A percentile compares a stretch with the other conserved stretches of the same genome.
phyloP scores from a whole-genome alignment of 176 grass and related monocot genomes.

The Aegilops longissima region DNA sequence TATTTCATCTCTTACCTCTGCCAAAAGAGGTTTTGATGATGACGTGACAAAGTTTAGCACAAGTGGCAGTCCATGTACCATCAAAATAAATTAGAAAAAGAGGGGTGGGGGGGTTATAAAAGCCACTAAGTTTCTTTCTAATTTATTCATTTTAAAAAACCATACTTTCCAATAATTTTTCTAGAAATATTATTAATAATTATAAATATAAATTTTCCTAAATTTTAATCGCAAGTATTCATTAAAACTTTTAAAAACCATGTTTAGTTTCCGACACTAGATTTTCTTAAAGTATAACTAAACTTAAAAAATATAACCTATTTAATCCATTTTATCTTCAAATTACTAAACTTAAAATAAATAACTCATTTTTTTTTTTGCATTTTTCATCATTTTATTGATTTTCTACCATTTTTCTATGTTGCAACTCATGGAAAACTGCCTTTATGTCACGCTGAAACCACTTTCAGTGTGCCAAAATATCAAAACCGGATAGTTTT shows the following conservation, averaged over 20 bases:
- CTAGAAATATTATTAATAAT: too few relatives aligned
- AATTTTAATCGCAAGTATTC: too few relatives aligned
- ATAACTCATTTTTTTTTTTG: too few relatives aligned
- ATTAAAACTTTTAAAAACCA: too few relatives aligned
- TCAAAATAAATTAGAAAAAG: too few relatives aligned
- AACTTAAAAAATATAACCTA: not conserved
- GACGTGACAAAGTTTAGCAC: not conserved
- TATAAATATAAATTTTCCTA: too few relatives aligned
- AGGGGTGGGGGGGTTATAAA: too few relatives aligned
- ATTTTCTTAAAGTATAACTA: too few relatives aligned
- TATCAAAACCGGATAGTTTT: not conserved
- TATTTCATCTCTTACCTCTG: not conserved
- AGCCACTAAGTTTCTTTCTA: too few relatives aligned
- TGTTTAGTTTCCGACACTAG: too few relatives aligned
- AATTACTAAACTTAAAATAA: not conserved
- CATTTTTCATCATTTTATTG: not conserved
- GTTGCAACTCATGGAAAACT: not conserved
- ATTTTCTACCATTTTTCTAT: not conserved
- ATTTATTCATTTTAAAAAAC: too few relatives aligned
- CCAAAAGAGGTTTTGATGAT: not conserved
- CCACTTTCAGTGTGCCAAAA: not conserved
- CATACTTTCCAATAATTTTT: too few relatives aligned
- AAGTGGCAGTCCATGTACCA: not conserved
- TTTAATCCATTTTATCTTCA: not conserved
- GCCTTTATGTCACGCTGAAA: not conserved